These are phyloP conservation scores for Colletotrichum falcatum DNA, from an alignment of 2,329 filamentous ascomycete species.

Conservation along the genomic window DNA sequence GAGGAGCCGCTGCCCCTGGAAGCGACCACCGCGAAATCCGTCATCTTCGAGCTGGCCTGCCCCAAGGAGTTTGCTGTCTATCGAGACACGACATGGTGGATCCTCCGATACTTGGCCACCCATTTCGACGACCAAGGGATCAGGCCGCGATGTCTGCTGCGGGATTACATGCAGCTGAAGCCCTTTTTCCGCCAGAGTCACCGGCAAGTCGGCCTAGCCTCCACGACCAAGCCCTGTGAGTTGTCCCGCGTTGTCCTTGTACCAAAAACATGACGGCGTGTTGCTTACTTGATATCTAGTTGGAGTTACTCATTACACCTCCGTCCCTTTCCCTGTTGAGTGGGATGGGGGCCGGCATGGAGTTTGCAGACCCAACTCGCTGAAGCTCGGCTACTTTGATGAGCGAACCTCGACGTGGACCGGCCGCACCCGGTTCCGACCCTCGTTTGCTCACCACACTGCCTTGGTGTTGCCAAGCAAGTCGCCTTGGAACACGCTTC, in stretches of 20 bases:
- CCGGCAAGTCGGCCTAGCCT: slow-evolving; percentile 46
- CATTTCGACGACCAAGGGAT: slow-evolving; percentile 38
- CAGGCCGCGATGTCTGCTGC: slow-evolving; percentile 44
- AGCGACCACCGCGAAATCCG: slow-evolving; percentile 47
- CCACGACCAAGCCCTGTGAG: slow-evolving; percentile 49
- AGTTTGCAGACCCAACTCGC: slow-evolving; percentile 59
- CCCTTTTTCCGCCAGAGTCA: slow-evolving; percentile 36
- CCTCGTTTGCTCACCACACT: slow-evolving; percentile 61
- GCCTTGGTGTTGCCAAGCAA: slow-evolving; percentile 50
- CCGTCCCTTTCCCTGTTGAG: slow-evolving; percentile 46
- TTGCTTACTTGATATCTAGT: slow-evolving; percentile 36
- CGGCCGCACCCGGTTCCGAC: slow-evolving; percentile 43
- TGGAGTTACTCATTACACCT: slow-evolving; percentile 46
- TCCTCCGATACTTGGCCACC: slow-evolving; percentile 49
- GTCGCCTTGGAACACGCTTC: slow-evolving; percentile 51
- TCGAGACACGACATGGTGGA: slow-evolving; percentile 56
- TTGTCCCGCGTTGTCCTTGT: background rate
- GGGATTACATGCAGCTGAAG: slow-evolving; percentile 44
- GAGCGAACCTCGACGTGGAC: slow-evolving; percentile 53
- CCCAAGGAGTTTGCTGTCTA: slow-evolving; percentile 52
- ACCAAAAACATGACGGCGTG: background rate
- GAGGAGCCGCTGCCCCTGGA: slow-evolving; percentile 56
- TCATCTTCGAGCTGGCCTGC: slow-evolving; percentile 56
- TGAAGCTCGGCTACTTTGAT: slow-evolving; percentile 63
- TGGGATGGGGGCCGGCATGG: slow-evolving; percentile 44